Conservation (phyloP, 2,329 filamentous ascomycete species). For the Escovopsis weberi region DNA sequence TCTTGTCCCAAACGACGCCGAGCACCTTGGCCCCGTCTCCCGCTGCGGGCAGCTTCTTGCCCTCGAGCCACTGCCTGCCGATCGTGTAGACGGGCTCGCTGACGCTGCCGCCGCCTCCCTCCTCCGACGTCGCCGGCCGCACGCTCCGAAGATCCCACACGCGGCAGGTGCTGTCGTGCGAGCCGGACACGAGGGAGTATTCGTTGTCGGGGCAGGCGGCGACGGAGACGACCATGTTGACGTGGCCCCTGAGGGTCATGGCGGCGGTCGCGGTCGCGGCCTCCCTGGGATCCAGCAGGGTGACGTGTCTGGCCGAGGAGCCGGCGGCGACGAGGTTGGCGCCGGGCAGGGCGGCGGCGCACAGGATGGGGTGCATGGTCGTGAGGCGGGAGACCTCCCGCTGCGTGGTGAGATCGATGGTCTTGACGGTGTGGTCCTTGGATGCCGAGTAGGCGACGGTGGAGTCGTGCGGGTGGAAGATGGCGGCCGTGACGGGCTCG, state of each 20-base stretch:
- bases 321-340: conserved; percentile 54
- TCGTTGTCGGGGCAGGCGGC: conserved; percentile 45
- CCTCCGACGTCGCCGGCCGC: conserved; percentile 41
- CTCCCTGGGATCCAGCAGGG: conserved; percentile 78
- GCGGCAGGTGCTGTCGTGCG: conserved; percentile 80
- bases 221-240: conserved; percentile 50
- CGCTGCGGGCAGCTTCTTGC: conserved; percentile 48
- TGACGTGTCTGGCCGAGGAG: conserved; percentile 75
- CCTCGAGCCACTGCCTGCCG: conserved; percentile 55
- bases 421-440: conserved; percentile 80
- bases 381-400: conserved; percentile 67
- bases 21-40: conserved; percentile 88
- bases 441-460: conserved; percentile 87
- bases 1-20: conserved; percentile 69
- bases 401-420: conserved; percentile 77
- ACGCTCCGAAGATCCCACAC: conserved; percentile 84
- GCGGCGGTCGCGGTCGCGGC: conserved; percentile 63
- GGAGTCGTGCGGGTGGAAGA: conserved; percentile 72
- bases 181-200: conserved; percentile 77
- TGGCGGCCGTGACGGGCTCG: conserved; percentile 59
- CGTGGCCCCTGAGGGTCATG: conserved; percentile 84
- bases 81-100: conserved; percentile 64
- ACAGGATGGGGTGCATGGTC: conserved; percentile 71
- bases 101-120: conserved; percentile 44
- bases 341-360: conserved; percentile 58